Evolutionary conservation across 2,329 filamentous ascomycete species (phyloP), one percentile per base, ranked within the genome.

Genomic region (Zymoseptoria pseudotritici): DNA sequence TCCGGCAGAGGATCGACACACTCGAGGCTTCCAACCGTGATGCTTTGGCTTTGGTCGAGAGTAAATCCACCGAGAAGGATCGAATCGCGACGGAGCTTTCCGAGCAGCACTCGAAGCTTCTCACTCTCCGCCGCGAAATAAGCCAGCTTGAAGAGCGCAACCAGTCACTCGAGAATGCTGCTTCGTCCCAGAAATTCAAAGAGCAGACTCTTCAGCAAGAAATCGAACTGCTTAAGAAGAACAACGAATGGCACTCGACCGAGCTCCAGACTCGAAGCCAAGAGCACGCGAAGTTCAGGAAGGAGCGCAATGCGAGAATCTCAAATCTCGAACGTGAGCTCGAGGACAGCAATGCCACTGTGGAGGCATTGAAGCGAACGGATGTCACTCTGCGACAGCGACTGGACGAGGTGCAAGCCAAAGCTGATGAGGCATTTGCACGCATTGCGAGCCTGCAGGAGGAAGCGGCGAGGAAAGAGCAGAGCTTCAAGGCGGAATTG

Each of bases 11-110:
- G 67, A 91, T 99, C 69, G 80, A 87, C 54, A 89, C 90, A 0
- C 84, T 99, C 2, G 92, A 99, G 75, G 86, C 90, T 0, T 94
- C 93, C 6, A 97, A 96, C 72, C 88, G 94, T 63, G 93, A 97
- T 65, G 93, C 91, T 13, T 78, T 97, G 4, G 87, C 89, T 50
- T 85, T 97, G 36, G 86, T 97, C 63, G 93, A 97, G 71, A 88
- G 90, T 19, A 97, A 97, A 76, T 90, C 89, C 58, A 85, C 86
- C 9, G 89, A 91, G 46, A 91, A 97, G 72, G 90, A 96, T 66
- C 86, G 86, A 61, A 82, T 99, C 2, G 86, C 90, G 4, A 87
- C 91, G 60, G 94, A 99, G 69, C 83, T 99, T 20, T 87, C 91
- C 50, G 84, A 88, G 56, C 91, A 96, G 69, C 93, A 97, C 71